Base-by-base conservation (phyloP, 192 early-diverging fungal genomes). In the Spizellomyces sp. region DNA sequence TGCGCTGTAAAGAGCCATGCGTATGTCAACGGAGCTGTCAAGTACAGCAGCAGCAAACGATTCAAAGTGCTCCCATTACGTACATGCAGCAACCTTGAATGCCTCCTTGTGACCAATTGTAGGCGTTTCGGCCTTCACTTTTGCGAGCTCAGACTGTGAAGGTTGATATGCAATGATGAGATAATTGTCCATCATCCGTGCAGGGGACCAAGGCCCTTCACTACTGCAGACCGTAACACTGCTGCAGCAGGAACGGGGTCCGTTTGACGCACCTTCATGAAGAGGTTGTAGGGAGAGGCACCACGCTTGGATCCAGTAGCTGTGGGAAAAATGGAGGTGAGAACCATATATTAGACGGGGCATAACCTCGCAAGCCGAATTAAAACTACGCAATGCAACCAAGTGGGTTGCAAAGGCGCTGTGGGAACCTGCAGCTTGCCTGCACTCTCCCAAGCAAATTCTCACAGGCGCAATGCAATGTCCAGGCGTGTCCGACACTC, bases 41-140 rank as follows among this genome's bases (percentile, higher is more conserved):
- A 36, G 27, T 36, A 36, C 27, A 36, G 27, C 27, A 36, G 27
- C 27, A 36, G 27, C 27, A 36, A 36, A 36, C 27, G 27, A 0
- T 36, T 36, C 27, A 36, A 36, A 36, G 7, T n/a, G n/a, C 54
- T 19, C 54, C 7, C n/a, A 22, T 47, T 44, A 81, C 62, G 79
- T 77, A 41, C 41, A 48, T n/a, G 80, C 80, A 15, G 79, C 80
- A 42, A 66, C 19, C 66, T 81, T 81, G 72, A 81, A 81, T 5
- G 80, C 80, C 5, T 79, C 80, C 73, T 81, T 81, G 80, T 81
- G 80, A 9, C 62, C 59, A 21, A 81, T 64, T 15, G 10, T 41
- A 41, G 80, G 78, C 21, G 79, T 68, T 12, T 67, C 68, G 19
- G 45, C 66, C 66, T 81, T 81, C 64, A 81, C 78, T 22, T 69